Conservation (phyloP, 2,329 filamentous ascomycete genomes). For the Arthroderma sp. region DNA sequence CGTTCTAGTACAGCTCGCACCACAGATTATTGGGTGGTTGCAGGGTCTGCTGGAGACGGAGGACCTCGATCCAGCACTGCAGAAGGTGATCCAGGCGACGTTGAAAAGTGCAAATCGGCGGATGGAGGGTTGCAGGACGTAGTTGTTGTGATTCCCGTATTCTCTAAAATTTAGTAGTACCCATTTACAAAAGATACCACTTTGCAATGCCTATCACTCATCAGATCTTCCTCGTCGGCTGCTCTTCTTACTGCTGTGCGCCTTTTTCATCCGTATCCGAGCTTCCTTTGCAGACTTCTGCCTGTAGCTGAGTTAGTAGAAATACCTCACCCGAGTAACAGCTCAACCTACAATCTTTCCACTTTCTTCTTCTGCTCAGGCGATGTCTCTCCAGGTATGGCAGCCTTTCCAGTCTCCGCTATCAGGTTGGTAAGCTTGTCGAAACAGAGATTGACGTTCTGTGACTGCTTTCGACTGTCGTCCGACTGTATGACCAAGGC, state of each 20-base stretch:
- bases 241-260: conserved; percentile 50
- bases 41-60: conserved; percentile 34
- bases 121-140: not conserved
- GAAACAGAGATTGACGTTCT: conserved; percentile 50
- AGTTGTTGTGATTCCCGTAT: not conserved
- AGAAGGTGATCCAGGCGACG: conserved; percentile 39
- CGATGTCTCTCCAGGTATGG: conserved; percentile 50
- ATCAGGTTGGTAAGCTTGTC: conserved; percentile 46
- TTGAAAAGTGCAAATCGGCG: conserved; percentile 25
- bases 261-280: conserved; percentile 47
- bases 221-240: conserved; percentile 33
- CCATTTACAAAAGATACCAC: not conserved
- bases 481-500: conserved; percentile 51
- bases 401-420: conserved; percentile 37
- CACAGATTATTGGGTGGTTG: conserved; percentile 40
- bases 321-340: not conserved
- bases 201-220: not conserved
- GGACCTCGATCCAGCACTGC: conserved; percentile 42
- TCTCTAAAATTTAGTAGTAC: not conserved
- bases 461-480: conserved; percentile 49
- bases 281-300: conserved; percentile 48
- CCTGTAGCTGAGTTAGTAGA: conserved; percentile 23
- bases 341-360: conserved; percentile 38
- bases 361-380: conserved; percentile 44
- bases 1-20: conserved; percentile 28